phyloP scores from a whole-genome alignment of 352 stramenopile species.

The Aphanomyces invadans region DNA sequence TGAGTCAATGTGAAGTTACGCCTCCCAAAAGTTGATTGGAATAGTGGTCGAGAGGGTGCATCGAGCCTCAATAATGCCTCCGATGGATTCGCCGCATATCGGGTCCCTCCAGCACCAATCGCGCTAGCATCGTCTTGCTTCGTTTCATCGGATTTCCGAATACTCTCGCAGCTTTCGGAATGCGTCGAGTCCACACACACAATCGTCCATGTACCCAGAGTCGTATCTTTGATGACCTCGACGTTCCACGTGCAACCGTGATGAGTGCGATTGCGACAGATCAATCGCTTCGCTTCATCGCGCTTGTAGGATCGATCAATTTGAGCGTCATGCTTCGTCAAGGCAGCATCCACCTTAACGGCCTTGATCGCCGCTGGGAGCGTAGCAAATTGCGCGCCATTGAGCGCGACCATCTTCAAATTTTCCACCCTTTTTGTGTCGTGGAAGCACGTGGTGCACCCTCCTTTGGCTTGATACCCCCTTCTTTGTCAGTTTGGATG shows the following conservation, averaged over 20 bases:
- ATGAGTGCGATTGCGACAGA: conserved; percentile 12
- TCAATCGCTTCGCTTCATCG: conserved; percentile 13
- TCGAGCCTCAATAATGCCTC: not conserved
- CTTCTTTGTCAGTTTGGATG: not conserved
- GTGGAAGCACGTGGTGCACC: not conserved
- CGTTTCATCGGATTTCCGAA: not conserved
- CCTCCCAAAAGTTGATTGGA: not conserved
- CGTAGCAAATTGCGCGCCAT: conserved; percentile 1
- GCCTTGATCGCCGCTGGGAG: conserved; percentile 15
- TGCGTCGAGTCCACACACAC: not conserved
- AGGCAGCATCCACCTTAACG: conserved; percentile 13
- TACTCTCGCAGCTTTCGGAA: conserved; percentile 3
- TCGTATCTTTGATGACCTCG: conserved; percentile 1
- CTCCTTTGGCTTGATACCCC: conserved; percentile 18
- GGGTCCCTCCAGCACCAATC: not conserved
- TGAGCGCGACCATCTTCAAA: not conserved
- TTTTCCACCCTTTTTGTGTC: not conserved
- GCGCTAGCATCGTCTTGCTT: not conserved
- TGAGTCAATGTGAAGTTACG: conserved; percentile 6
- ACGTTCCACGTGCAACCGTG: conserved; percentile 13
- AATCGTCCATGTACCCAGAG: not conserved
- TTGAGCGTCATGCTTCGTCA: not conserved
- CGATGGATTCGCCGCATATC: not conserved
- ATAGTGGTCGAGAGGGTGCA: not conserved
- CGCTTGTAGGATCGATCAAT: conserved; percentile 20